Base-by-base conservation (phyloP, 768 basidiomycete genomes). In the Paxillus involutus region DNA sequence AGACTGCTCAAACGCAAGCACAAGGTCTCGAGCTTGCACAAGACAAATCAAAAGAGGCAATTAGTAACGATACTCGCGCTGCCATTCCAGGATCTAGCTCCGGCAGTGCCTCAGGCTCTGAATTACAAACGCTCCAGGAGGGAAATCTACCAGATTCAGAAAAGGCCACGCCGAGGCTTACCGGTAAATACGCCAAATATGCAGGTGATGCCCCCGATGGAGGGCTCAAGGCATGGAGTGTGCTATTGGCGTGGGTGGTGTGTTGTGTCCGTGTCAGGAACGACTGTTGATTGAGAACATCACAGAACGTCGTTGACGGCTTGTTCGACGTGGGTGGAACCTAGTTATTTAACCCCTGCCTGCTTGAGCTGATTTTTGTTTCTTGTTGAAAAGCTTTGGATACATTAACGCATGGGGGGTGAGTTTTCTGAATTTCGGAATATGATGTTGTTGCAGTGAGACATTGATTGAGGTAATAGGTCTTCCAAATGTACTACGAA, bases 401-500 rank as follows among this genome's bases (percentile, higher is more conserved):
- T 21, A 21, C 21, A 21, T 21, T 21, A 21, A 21, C 21, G 21
- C 21, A 21, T 21, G 21, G 21, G 21, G 21, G 21, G 21, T 21
- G 21, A 21, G 21, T 21, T 21, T 21, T 21, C 21, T 21, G 21
- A 21, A 21, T 21, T 21, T 21, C 2, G 21, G 21, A 21, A 21
- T 39, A 37, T n/a, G 14, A 12, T 40, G 9, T 5, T 40, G 39
- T 7, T 40, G 39, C 16, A 40, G 6, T 7, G 6, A 41, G 19
- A 4, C 33, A 17, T 29, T 59, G 11, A 57, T 40, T 30, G 19
- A 21, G 8, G 44, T 47, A 0, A 16, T 48, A 89, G 87, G 77
- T 83, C 21, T 90, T 90, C 64, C 89, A 91, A 75, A 77, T 77
- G 7, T 87, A 88, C 63, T 90, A 91, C 58, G 75, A 87, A 59